These are phyloP conservation scores for Endoconidiophora polonica DNA, from an alignment of 2,329 filamentous ascomycete species.

Conservation along the genomic window DNA sequence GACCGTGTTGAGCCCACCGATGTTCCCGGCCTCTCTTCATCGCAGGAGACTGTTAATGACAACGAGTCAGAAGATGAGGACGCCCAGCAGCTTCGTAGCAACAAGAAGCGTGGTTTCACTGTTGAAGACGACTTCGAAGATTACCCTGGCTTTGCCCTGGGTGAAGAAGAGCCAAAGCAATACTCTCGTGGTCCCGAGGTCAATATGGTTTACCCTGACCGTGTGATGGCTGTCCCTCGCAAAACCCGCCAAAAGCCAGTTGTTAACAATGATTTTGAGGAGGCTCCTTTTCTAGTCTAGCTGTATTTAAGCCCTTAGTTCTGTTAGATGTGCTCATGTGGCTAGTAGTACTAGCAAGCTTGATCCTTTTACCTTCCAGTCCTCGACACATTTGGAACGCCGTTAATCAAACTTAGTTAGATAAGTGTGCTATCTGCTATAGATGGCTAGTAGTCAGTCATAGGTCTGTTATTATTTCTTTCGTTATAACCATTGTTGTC, in stretches of 20 bases:
- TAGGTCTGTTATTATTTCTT: not conserved
- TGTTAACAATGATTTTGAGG: slow-evolving; percentile 42
- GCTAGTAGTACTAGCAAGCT: too few species aligned
- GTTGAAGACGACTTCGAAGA: slow-evolving; percentile 25
- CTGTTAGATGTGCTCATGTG: too few species aligned
- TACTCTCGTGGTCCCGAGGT: slow-evolving; percentile 23
- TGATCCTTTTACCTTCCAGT: too few species aligned
- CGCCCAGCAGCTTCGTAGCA: slow-evolving; percentile 14
- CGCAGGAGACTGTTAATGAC: slow-evolving; percentile 35
- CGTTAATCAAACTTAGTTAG: too few species aligned
- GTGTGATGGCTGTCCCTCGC: slow-evolving; percentile 33
- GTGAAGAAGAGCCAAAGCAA: not conserved
- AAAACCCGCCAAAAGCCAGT: slow-evolving; percentile 5
- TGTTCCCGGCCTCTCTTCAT: slow-evolving; percentile 34
- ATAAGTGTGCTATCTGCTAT: too few species aligned
- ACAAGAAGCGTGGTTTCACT: slow-evolving; percentile 30
- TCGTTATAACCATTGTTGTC: not conserved
- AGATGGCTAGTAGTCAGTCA: not conserved
- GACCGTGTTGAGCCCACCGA: slow-evolving; percentile 13
- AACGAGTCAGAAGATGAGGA: slow-evolving; percentile 12
- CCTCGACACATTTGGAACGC: too few species aligned
- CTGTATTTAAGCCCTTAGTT: too few species aligned
- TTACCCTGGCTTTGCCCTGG: not conserved
- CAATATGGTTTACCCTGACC: slow-evolving; percentile 22
- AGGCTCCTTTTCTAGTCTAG: slow-evolving; percentile 44